phyloP scores from a whole-genome alignment of 2,329 filamentous ascomycete genomes.

The Penicillium freii region DNA sequence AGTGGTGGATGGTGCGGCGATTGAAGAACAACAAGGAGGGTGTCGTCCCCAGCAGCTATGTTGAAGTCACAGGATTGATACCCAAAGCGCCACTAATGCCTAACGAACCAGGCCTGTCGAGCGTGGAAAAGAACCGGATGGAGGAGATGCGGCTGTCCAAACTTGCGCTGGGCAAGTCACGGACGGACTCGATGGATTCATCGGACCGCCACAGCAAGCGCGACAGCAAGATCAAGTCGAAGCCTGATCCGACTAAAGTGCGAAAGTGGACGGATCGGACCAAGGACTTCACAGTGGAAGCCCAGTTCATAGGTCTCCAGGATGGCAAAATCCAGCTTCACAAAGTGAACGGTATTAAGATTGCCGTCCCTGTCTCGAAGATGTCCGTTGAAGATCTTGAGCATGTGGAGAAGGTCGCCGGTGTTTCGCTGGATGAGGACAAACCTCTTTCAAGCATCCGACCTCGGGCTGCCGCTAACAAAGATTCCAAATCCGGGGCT shows the following conservation, averaged over 20 bases:
- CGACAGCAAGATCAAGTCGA: constrained; percentile 71
- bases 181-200: constrained; percentile 54
- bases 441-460: constrained; percentile 84
- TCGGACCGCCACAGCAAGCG: constrained; percentile 68
- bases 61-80: constrained; percentile 76
- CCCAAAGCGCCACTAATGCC: constrained; percentile 53
- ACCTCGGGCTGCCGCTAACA: constrained; percentile 34
- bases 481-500: constrained; percentile 35
- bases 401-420: constrained; percentile 86
- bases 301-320: constrained; percentile 89
- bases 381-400: constrained; percentile 96
- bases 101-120: constrained; percentile 61
- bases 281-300: constrained; percentile 95
- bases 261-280: constrained; percentile 94
- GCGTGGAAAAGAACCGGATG: constrained; percentile 70
- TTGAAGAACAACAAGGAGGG: constrained; percentile 92
- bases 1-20: constrained; percentile 96
- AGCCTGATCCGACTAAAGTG: constrained; percentile 78
- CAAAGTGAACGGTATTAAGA: constrained; percentile 97
- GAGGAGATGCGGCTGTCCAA: constrained; percentile 84
- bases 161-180: constrained; percentile 67
- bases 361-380: constrained; percentile 89
- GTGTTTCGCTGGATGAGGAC: constrained; percentile 83
- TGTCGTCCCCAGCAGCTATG: constrained; percentile 93
- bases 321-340: constrained; percentile 97